Percentiles rank a stretch among this genome's conserved stretches.
phyloP scores from a whole-genome alignment of 2,329 filamentous ascomycete species.

The Triangularia setosa region DNA sequence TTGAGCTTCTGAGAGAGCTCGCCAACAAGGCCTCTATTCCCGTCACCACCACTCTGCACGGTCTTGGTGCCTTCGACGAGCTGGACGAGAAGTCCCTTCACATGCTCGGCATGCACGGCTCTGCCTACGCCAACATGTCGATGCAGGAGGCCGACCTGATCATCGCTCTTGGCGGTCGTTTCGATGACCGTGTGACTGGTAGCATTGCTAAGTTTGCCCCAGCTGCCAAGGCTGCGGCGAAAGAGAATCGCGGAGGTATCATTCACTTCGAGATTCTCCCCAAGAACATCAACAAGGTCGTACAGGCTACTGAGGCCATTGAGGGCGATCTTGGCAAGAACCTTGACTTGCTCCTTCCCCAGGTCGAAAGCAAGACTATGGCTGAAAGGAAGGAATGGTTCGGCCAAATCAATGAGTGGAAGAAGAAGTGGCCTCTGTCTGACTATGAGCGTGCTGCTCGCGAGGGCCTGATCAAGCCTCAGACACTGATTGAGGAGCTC shows the following conservation, averaged over 20 bases:
- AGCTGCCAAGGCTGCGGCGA: conserved; percentile 76
- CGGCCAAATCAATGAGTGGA: conserved; percentile 83
- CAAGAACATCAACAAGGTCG: conserved; percentile 99
- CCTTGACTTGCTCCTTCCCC: conserved; percentile 69
- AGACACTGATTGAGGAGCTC: conserved; percentile 85
- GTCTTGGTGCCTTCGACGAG: conserved; percentile 88
- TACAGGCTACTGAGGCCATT: conserved; percentile 91
- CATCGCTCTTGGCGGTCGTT: conserved; percentile 87
- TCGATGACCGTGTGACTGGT: conserved; percentile 91
- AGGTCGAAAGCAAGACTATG: conserved; percentile 59
- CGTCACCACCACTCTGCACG: conserved; percentile 93
- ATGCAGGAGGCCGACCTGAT: conserved; percentile 97
- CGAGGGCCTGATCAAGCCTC: conserved; percentile 84
- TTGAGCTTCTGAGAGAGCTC: conserved; percentile 76
- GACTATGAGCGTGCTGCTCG: conserved; percentile 75
- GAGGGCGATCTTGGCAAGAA: conserved; percentile 88
- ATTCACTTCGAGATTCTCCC: conserved; percentile 98
- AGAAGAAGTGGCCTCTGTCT: conserved; percentile 79
- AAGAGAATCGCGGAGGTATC: conserved; percentile 85
- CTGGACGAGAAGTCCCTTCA: conserved; percentile 90
- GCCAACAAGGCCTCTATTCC: conserved; percentile 87
- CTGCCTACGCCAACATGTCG: conserved; percentile 95
- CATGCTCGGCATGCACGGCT: conserved; percentile 98
- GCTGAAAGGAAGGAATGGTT: conserved; percentile 80
- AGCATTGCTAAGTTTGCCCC: conserved; percentile 85